Conservation (phyloP, 2,329 filamentous ascomycete genomes). For the Trichoderma breve region DNA sequence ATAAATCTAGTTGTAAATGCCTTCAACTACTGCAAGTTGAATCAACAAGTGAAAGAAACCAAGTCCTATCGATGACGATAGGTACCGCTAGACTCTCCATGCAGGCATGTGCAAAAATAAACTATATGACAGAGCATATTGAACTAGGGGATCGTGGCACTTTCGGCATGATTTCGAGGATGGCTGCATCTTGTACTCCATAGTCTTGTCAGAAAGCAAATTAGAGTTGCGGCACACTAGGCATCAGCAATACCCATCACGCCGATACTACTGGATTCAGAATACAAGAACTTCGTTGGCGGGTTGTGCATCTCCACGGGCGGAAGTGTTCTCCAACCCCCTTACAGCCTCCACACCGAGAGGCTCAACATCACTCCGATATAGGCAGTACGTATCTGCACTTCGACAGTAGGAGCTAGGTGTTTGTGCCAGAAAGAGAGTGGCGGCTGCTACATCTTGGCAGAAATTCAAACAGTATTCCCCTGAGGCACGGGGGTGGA, state of each 20-base stretch:
- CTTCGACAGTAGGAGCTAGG: too few species aligned
- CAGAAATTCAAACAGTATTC: background rate
- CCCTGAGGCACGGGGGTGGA: background rate
- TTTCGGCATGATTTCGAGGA: background rate
- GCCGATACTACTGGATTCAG: background rate
- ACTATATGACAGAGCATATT: background rate
- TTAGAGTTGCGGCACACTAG: background rate
- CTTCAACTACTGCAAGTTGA: background rate
- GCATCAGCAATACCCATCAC: background rate
- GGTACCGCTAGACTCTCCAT: background rate
- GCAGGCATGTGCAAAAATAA: background rate
- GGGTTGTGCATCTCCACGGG: background rate
- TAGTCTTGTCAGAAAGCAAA: background rate
- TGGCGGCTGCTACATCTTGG: background rate
- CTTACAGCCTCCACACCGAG: background rate
- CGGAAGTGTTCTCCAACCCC: rapidly evolving
- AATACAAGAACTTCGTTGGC: background rate
- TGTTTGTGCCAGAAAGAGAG: background rate
- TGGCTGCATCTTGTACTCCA: background rate
- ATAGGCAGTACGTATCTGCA: background rate
- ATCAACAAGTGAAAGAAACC: background rate
- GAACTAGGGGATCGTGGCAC: background rate
- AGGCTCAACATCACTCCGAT: background rate
- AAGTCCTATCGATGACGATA: background rate
- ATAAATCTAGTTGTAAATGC: background rate